Percentiles rank a stretch among this genome's conserved stretches.
phyloP scores from a whole-genome alignment of 805 yeast species.

The Yamadazyma philogaea region DNA sequence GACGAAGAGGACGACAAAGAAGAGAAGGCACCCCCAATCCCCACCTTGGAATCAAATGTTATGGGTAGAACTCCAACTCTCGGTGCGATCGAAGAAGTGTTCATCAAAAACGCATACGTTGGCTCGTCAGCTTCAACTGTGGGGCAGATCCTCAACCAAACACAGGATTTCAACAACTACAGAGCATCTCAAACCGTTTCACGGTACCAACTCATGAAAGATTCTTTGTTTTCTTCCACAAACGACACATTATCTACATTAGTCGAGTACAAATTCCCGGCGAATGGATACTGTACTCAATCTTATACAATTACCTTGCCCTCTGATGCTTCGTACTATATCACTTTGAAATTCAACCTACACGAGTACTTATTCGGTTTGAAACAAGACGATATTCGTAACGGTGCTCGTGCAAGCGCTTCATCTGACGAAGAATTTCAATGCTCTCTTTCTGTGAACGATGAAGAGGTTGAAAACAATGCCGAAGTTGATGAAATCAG shows the following conservation, averaged over 20 bases:
- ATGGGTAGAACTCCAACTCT: slow-evolving; percentile 29
- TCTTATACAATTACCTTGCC: slow-evolving; percentile 38
- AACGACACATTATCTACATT: slow-evolving; percentile 27
- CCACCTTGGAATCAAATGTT: slow-evolving; percentile 16
- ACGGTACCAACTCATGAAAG: slow-evolving; percentile 24
- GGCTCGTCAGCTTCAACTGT: slow-evolving; percentile 24
- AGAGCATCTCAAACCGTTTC: slow-evolving; percentile 17
- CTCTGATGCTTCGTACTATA: slow-evolving; percentile 32
- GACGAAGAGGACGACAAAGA: slow-evolving; percentile 7
- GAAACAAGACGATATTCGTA: slow-evolving; percentile 30
- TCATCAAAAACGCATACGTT: slow-evolving; percentile 36
- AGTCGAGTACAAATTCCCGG: slow-evolving; percentile 36
- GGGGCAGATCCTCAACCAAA: slow-evolving; percentile 8
- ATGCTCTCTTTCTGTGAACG: slow-evolving; percentile 37
- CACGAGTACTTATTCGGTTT: slow-evolving; percentile 31
- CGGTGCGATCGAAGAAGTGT: slow-evolving; percentile 28
- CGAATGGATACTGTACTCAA: slow-evolving; percentile 39
- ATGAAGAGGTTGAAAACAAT: slow-evolving; percentile 36
- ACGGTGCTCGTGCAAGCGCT: slow-evolving; percentile 30
- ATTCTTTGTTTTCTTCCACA: slow-evolving; percentile 29
- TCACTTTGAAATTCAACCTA: slow-evolving; percentile 33
- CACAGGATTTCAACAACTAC: slow-evolving; percentile 11
- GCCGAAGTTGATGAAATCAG: slow-evolving; percentile 25
- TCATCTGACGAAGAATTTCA: slow-evolving; percentile 42
- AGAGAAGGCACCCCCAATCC: slow-evolving; percentile 8